These are phyloP conservation scores for Persicaria tinctoria DNA, from an alignment of 148 eudicot species.

Conservation along the genomic window DNA sequence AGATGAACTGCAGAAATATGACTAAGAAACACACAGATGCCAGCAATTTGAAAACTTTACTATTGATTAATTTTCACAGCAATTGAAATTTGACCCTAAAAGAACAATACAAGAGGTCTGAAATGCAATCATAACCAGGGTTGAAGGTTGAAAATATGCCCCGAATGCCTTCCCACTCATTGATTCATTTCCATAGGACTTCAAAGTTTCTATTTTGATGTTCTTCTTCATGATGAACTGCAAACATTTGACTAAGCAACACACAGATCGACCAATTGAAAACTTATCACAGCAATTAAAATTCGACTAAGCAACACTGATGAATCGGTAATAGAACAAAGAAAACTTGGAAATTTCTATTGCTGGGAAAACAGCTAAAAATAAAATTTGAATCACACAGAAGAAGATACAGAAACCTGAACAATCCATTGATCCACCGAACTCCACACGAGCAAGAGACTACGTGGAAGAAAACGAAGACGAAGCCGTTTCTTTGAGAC, in stretches of 20 bases:
- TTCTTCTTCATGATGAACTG: no score
- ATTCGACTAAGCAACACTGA: not conserved
- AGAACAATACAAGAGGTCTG: no score
- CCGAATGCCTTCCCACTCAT: not conserved
- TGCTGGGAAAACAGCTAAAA: not conserved
- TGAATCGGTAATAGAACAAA: not conserved
- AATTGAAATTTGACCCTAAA: no score
- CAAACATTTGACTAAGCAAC: not conserved
- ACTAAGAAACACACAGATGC: not conserved
- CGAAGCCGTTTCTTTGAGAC: slow-evolving; percentile 43
- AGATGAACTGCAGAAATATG: not conserved
- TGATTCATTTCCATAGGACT: slow-evolving; percentile 1
- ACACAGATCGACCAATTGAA: not conserved
- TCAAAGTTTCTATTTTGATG: not conserved
- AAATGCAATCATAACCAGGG: not conserved
- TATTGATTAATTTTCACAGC: no score
- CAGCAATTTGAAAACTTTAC: no score
- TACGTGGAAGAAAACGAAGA: slow-evolving; percentile 20
- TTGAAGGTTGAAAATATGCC: not conserved
- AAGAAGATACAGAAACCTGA: slow-evolving; percentile 3
- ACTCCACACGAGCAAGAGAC: not conserved
- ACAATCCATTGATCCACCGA: not conserved
- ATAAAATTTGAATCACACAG: not conserved
- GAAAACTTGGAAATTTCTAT: not conserved
- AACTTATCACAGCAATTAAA: no score